A percentile compares a stretch with the other conserved stretches of the same genome.
Conservation (phyloP, 352 stramenopile genomes). For the Phytophthora niederhauseri region DNA sequence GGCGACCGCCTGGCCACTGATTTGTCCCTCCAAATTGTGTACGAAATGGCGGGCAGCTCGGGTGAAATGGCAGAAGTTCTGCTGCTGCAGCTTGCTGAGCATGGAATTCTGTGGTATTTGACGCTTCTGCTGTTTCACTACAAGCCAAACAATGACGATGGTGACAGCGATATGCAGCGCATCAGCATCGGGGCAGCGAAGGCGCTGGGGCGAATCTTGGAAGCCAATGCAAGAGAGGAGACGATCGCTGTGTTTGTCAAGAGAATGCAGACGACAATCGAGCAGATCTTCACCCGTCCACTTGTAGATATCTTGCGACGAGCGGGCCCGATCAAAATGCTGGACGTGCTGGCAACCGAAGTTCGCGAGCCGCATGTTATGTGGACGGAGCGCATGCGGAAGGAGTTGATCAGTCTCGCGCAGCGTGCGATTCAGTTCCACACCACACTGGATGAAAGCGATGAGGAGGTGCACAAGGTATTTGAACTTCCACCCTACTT, state of each 20-base stretch:
- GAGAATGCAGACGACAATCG: conserved; percentile 85
- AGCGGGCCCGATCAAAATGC: conserved; percentile 64
- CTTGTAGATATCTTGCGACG: conserved; percentile 77
- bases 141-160: conserved; percentile 39
- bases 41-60: conserved; percentile 80
- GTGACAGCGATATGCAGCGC: conserved; percentile 51
- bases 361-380: conserved; percentile 85
- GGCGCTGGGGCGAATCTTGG: conserved; percentile 71
- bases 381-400: conserved; percentile 87
- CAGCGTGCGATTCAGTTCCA: conserved; percentile 79
- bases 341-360: conserved; percentile 74
- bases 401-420: conserved; percentile 71
- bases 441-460: conserved; percentile 55
- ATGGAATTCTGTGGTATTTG: conserved; percentile 87
- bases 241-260: conserved; percentile 79
- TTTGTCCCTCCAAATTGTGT: conserved; percentile 82
- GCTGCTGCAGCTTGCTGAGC: conserved; percentile 78
- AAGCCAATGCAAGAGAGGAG: conserved; percentile 72
- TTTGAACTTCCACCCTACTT: conserved; percentile 79
- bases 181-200: conserved; percentile 79
- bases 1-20: conserved; percentile 72
- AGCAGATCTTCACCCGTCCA: conserved; percentile 79
- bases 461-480: conserved; percentile 66
- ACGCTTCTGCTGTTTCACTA: conserved; percentile 82
- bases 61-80: conserved; percentile 86